Conservation (phyloP, 2,329 filamentous ascomycete genomes). For the Plenodomus tracheiphilus region DNA sequence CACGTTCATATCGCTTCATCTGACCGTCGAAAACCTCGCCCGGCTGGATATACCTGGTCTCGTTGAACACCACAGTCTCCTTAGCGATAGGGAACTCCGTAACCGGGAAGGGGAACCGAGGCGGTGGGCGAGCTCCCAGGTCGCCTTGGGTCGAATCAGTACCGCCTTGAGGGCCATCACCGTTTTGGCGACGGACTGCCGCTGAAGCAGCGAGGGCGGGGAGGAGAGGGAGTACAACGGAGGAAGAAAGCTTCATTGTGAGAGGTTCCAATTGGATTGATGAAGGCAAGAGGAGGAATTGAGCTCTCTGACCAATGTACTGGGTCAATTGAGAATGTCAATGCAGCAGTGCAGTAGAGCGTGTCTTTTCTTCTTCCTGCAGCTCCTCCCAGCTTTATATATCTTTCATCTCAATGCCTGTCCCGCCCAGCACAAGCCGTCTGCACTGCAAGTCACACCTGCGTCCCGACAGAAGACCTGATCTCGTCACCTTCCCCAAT, state of each 20-base stretch:
- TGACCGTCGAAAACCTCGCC: slow-evolving; percentile 29
- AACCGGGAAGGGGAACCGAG: slow-evolving; percentile 26
- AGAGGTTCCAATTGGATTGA: not conserved
- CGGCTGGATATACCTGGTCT: slow-evolving; percentile 29
- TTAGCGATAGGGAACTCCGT: slow-evolving; percentile 26
- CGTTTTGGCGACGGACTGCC: slow-evolving; percentile 23
- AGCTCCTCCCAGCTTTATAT: slow-evolving; percentile 7
- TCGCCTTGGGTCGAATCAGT: slow-evolving; percentile 27
- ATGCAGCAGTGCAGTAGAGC: slow-evolving; percentile 3
- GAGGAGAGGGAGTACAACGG: slow-evolving; percentile 22
- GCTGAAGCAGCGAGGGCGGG: slow-evolving; percentile 23
- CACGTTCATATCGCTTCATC: slow-evolving; percentile 32
- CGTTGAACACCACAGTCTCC: slow-evolving; percentile 28
- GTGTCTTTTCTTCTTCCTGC: slow-evolving; percentile 1
- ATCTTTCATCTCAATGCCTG: slow-evolving; percentile 4
- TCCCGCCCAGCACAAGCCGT: not conserved
- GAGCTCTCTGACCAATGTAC: slow-evolving; percentile 2
- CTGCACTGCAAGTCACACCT: not conserved
- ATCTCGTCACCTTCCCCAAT: not conserved
- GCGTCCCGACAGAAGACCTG: not conserved
- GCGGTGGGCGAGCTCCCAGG: slow-evolving; percentile 22
- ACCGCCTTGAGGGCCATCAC: slow-evolving; percentile 26
- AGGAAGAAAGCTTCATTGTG: slow-evolving; percentile 24
- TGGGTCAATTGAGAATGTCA: slow-evolving; percentile 7
- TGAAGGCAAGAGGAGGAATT: not conserved